phyloP scores from a whole-genome alignment of 2,329 filamentous ascomycete genomes.

The Fusarium hostae region DNA sequence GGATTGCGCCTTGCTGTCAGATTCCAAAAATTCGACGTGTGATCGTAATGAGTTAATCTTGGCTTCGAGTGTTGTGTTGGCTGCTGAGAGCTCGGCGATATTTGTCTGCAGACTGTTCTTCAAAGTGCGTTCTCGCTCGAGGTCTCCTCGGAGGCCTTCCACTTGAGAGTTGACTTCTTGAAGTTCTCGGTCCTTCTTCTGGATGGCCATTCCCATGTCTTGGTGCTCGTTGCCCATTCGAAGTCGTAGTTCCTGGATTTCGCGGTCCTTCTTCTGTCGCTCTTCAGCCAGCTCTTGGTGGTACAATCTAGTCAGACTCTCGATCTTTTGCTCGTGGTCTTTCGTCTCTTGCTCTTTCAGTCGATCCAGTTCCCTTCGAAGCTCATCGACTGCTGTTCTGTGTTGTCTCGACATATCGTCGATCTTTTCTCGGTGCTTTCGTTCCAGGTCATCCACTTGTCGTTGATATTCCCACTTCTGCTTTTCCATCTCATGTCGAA shows the following conservation, averaged over 20 bases:
- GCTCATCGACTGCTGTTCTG: slow-evolving; percentile 47
- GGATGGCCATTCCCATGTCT: slow-evolving; percentile 59
- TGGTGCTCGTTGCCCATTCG: slow-evolving; percentile 63
- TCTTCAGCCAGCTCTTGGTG: slow-evolving; percentile 75
- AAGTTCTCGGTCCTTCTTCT: slow-evolving; percentile 66
- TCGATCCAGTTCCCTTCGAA: slow-evolving; percentile 59
- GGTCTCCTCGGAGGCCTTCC: slow-evolving; percentile 60
- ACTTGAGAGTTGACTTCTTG: slow-evolving; percentile 58
- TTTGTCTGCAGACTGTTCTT: slow-evolving; percentile 64
- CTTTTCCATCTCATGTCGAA: slow-evolving; percentile 52
- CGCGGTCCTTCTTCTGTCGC: slow-evolving; percentile 64
- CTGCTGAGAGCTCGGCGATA: slow-evolving; percentile 68
- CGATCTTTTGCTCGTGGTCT: slow-evolving; percentile 75
- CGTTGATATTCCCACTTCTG: slow-evolving; percentile 51
- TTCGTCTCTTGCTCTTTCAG: slow-evolving; percentile 60
- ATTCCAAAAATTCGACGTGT: slow-evolving; percentile 89
- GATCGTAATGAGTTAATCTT: slow-evolving; percentile 80
- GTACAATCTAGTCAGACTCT: slow-evolving; percentile 70
- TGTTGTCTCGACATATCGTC: slow-evolving; percentile 53
- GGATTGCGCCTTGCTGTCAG: slow-evolving; percentile 88
- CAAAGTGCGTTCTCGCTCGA: slow-evolving; percentile 72
- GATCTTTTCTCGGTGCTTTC: slow-evolving; percentile 50
- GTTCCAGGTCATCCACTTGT: slow-evolving; percentile 66
- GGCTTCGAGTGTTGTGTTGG: slow-evolving; percentile 76
- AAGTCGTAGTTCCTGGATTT: slow-evolving; percentile 72